These are phyloP conservation scores for Zygoascus sp. DNA, from an alignment of 1,139 yeast genomes.

Conservation along the genomic window DNA sequence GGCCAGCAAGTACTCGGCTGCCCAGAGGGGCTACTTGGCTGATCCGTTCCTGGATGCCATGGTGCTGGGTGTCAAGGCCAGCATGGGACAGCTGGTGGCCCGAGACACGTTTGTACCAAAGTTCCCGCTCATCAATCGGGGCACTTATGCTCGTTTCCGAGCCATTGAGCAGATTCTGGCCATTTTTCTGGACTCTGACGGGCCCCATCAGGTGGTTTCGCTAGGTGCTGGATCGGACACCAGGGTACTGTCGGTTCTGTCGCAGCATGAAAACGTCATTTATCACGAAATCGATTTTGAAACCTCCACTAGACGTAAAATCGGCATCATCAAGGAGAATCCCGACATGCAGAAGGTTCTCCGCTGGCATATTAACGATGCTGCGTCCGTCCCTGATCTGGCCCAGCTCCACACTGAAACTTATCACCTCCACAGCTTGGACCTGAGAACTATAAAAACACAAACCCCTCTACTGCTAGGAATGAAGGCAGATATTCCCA, in stretches of 20 bases:
- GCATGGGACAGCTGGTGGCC: conserved; percentile 20
- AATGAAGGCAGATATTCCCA: conserved; percentile 48
- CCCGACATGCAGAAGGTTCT: conserved; percentile 27
- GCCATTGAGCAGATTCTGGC: conserved; percentile 56
- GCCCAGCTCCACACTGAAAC: conserved; percentile 41
- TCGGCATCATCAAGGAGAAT: conserved; percentile 42
- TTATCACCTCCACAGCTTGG: conserved; percentile 55
- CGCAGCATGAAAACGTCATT: conserved; percentile 29
- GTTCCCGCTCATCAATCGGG: conserved; percentile 75
- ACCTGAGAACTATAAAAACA: conserved; percentile 41
- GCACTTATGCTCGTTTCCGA: conserved; percentile 72
- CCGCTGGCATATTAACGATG: not conserved
- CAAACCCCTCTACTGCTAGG: conserved; percentile 22
- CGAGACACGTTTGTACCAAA: conserved; percentile 41
- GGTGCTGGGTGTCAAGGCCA: conserved; percentile 37
- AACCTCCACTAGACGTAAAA: conserved; percentile 57
- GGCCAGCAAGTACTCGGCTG: conserved; percentile 63
- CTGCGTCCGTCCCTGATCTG: conserved; percentile 19
- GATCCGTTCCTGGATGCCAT: conserved; percentile 50
- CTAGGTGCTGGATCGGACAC: conserved; percentile 98
- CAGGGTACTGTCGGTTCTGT: conserved; percentile 53
- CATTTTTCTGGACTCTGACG: conserved; percentile 41
- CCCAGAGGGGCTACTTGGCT: conserved; percentile 46
- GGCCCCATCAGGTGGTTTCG: conserved; percentile 58
- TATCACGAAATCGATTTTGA: conserved; percentile 77